These are phyloP conservation scores for Rubia balearica DNA, from an alignment of 305 asterid genomes.

Conservation along the genomic window DNA sequence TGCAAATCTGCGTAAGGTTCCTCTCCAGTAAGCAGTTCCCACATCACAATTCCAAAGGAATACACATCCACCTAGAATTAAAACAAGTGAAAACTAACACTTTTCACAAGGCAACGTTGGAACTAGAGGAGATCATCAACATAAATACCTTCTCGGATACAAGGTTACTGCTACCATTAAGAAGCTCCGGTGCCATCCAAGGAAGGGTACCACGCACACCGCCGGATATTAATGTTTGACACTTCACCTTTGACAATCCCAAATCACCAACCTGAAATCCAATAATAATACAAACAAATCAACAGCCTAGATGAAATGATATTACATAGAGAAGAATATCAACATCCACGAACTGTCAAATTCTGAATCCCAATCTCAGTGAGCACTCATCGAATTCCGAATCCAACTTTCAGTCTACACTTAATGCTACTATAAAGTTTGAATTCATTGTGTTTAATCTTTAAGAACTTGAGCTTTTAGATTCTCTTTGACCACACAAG, in stretches of 20 bases:
- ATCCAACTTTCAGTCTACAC: neutral
- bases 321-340: neutral
- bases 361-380: neutral
- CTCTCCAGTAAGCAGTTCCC: constrained; percentile 97
- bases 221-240: constrained; percentile 37
- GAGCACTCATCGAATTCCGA: neutral
- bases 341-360: no score
- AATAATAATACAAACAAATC: neutral
- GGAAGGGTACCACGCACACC: constrained; percentile 46
- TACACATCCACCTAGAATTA: constrained; percentile 66
- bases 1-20: constrained; percentile 93
- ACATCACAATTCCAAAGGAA: constrained; percentile 90
- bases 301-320: neutral
- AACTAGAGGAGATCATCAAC: neutral
- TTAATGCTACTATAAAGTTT: neutral
- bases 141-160: constrained; percentile 34
- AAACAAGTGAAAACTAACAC: neutral
- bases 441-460: neutral
- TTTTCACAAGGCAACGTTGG: neutral
- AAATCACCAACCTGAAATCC: constrained; percentile 34
- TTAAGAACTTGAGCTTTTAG: neutral
- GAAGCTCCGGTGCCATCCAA: constrained; percentile 44
- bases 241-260: constrained; percentile 36
- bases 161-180: constrained; percentile 36
- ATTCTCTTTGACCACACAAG: neutral